Base-by-base conservation (phyloP, 805 yeast species). In the Candida incommunis region DNA sequence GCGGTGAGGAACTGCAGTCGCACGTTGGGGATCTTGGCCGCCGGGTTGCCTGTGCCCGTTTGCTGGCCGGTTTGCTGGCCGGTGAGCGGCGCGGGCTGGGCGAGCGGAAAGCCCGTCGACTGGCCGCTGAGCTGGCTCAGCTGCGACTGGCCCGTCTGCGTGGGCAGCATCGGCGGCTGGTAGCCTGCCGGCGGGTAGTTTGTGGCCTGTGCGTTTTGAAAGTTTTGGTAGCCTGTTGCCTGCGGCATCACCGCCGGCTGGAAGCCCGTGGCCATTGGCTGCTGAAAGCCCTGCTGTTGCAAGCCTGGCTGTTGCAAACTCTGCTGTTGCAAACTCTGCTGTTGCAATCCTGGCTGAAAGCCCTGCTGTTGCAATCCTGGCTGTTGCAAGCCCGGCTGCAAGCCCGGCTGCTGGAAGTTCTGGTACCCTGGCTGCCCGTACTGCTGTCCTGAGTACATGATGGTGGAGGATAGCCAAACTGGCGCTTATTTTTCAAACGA, bases 1-100 rank as follows among this genome's bases (percentile, higher is more conserved):
- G 82, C 80, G 2, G 94, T 77, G 50, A 90, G 76, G 59, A 90
- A 90, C 9, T 95, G 78, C 44, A 90, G 69, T 52, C 96, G 74
- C 48, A 84, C 82, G 41, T 43, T 50, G 21, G 66, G 65, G 44
- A 62, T 52, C 41, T 56, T 54, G 37, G 47, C 40, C 20, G 47
- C 20, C 21, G 35, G 24, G 22, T 43, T 23, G n/a, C 41, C 45
- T 18, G 51, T 23, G 31, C 13, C 18, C 27, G 34, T 2, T 23
- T 22, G 18, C 41, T 18, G 23, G 29, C 40, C 41, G 35, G 41
- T 20, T 49, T 42, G 43, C 76, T 18, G 68, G 66, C 34, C 65
- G 69, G 29, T 60, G 57, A 4, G 71, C 68, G 24, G 68, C n/a
- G n/a, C n/a, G 65, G 3, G 67, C 56, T 60, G 29, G n/a, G n/a